A percentile compares a stretch with the other conserved stretches of the same genome.
phyloP scores from a whole-genome alignment of 305 asterid species.

The Fraxinus baroniana region DNA sequence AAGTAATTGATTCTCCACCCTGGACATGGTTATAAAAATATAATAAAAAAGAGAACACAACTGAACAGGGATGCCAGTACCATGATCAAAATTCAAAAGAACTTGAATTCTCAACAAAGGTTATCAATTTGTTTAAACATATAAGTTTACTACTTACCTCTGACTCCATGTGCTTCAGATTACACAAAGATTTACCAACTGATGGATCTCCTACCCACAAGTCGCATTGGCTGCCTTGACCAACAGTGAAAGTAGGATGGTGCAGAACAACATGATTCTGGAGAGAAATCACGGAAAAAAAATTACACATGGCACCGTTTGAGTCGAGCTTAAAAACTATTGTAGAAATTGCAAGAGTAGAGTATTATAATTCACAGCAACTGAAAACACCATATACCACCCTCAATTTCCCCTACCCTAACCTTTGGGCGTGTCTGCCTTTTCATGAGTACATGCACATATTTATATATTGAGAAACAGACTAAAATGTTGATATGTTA shows the following conservation, averaged over 20 bases:
- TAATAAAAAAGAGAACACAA: slow-evolving; percentile 16
- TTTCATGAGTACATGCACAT: neutral
- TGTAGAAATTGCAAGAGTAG: neutral
- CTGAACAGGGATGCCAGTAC: slow-evolving; percentile 17
- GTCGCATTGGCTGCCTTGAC: slow-evolving; percentile 79
- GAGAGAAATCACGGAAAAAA: neutral
- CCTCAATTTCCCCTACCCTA: neutral
- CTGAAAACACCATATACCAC: neutral
- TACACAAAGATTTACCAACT: slow-evolving; percentile 70
- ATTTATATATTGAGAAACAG: neutral
- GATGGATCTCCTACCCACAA: slow-evolving; percentile 69
- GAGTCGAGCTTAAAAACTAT: neutral
- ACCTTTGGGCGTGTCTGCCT: neutral
- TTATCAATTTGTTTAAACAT: slow-evolving; percentile 4
- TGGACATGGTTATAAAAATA: slow-evolving; percentile 20
- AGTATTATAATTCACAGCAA: neutral
- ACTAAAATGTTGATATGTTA: neutral
- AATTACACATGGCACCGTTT: neutral
- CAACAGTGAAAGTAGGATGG: slow-evolving; percentile 61
- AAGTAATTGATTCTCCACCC: slow-evolving; percentile 61
- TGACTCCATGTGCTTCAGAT: slow-evolving; percentile 62
- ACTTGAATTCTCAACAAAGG: slow-evolving; percentile 21
- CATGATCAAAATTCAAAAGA: neutral
- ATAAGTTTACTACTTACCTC: slow-evolving; percentile 48
- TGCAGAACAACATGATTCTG: slow-evolving; percentile 75